Conservation (phyloP, 164 flowering plant genomes). For the Stephania yunnanensis region DNA sequence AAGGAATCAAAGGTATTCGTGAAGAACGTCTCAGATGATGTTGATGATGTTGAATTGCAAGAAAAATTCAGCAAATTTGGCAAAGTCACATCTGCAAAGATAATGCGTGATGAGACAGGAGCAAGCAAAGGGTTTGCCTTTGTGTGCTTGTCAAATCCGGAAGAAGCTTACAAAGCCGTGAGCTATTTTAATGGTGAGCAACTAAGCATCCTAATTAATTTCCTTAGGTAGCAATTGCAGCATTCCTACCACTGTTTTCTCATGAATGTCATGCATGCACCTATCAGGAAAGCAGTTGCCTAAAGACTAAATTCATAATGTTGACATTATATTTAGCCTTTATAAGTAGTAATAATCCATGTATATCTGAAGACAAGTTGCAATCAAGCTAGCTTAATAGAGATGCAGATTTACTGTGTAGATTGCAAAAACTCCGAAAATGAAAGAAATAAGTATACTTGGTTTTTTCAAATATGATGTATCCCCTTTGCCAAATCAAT, state of each 20-base stretch:
- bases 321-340: too few relatives aligned
- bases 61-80: constrained; percentile 30
- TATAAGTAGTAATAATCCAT: too few relatives aligned
- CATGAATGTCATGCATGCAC: neutral
- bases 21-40: constrained; percentile 22
- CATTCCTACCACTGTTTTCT: neutral
- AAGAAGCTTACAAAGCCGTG: constrained; percentile 8
- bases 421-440: too few relatives aligned
- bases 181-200: constrained; percentile 5
- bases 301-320: too few relatives aligned
- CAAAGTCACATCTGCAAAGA: neutral
- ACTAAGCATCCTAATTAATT: neutral
- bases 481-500: too few relatives aligned
- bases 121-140: constrained; percentile 11
- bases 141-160: constrained; percentile 10
- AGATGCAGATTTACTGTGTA: too few relatives aligned
- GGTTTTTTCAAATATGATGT: too few relatives aligned
- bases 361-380: too few relatives aligned
- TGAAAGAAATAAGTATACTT: too few relatives aligned
- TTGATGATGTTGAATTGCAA: constrained; percentile 27
- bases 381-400: too few relatives aligned
- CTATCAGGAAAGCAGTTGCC: too few relatives aligned
- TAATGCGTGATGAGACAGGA: constrained; percentile 9
- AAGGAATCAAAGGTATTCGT: constrained; percentile 34
- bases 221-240: neutral